Evolutionary conservation across 2,329 filamentous ascomycete species (phyloP), one percentile per base, ranked within the genome.

Genomic region (Chaetomium globosum): DNA sequence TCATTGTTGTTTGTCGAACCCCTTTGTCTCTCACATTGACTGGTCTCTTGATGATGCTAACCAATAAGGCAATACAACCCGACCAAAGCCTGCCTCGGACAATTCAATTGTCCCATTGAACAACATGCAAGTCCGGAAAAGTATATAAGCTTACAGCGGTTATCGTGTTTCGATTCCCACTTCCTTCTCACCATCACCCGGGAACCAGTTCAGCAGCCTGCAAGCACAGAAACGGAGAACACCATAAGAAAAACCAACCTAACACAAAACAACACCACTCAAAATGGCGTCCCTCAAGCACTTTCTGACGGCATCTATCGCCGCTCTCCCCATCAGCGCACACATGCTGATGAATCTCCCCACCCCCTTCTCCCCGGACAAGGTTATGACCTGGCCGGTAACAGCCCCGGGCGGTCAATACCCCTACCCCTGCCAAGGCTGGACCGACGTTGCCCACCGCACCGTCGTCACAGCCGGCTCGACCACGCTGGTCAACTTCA

Each of bases 401-500:
- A 16, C 19, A 43, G 39, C 39, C 39, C 39, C 39, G 5, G 39
- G 39, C 39, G 39, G 39, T 19, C 39, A 16, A 16, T 43, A 7
- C 6, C 39, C 39, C 5, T 43, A 43, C 39, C 39, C 39, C 39
- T 43, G 39, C 16, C 39, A 43, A 7, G 39, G 39, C 16, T 43
- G 39, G 39, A 43, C 39, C 5, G 49, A 52, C 49, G 49, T 52
- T 3, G 49, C 49, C 26, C 26, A 26, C 23, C 49, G 49, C 49
- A 52, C 49, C 4, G 21, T 26, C 26, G 49, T 52, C 26, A 28
- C 13, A 13, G 49, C 49, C 21, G 49, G 49, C 21, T 52, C 49
- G 10, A 52, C 49, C 21, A 52, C 49, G 10, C 49, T 52, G 9
- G 49, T 52, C 21, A 52, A 52, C 23, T 52, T 52, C 49, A 52